A percentile compares a stretch with the other conserved stretches of the same genome.
Evolutionary conservation across 352 stramenopile genomes (phyloP).

Genomic region (Phytopythium helicoides): DNA sequence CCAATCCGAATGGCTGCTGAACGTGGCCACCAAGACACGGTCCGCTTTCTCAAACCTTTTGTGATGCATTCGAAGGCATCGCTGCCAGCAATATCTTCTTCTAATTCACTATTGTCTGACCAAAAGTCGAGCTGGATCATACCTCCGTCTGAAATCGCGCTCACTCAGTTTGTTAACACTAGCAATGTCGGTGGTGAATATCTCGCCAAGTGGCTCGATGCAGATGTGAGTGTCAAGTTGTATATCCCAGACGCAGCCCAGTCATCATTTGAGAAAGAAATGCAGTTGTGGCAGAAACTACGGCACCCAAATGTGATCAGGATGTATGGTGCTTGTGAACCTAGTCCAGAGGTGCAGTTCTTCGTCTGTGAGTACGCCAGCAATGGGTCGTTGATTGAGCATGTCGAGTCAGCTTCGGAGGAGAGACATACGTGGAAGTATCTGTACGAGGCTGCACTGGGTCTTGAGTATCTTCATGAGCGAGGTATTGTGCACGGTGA

Average conservation of each 20-base stretch:
- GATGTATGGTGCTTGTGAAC: neutral
- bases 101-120: too few species aligned
- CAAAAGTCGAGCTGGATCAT: too few species aligned
- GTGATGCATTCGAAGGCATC: neutral
- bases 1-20: too few species aligned
- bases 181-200: too few species aligned
- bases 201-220: conserved; percentile 15
- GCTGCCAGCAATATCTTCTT: too few species aligned
- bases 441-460: conserved; percentile 20
- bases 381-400: conserved; percentile 19
- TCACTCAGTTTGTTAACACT: neutral
- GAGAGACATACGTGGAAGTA: conserved; percentile 8
- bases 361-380: conserved; percentile 17
- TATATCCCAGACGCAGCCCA: conserved; percentile 4
- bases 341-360: conserved; percentile 6
- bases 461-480: conserved; percentile 25
- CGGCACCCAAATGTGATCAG: too few species aligned
- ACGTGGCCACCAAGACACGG: neutral
- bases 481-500: conserved; percentile 15
- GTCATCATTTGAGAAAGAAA: conserved; percentile 4
- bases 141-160: neutral
- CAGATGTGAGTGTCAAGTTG: conserved; percentile 10
- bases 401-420: neutral
- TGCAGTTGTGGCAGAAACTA: conserved; percentile 10
- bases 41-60: neutral